Conservation (phyloP, 768 basidiomycete species). For the Mycena albidolilacea region DNA sequence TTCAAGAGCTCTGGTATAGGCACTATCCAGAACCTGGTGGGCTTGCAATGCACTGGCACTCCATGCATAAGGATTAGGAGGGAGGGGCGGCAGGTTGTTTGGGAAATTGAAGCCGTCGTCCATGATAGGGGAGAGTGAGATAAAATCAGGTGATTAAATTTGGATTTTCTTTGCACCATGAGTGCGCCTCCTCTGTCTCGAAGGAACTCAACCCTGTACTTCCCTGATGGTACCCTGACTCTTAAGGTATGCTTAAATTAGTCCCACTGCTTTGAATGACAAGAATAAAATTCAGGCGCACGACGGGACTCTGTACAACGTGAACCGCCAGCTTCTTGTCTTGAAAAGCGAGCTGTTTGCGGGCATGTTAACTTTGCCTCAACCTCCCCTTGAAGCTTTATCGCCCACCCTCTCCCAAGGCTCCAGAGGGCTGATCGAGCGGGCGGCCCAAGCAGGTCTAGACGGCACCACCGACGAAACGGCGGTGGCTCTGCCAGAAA, state of each 20-base stretch:
- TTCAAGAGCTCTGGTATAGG: background rate
- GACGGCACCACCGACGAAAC: background rate
- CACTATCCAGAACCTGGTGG: background rate
- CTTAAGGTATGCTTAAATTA: background rate
- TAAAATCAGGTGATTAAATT: slow-evolving; percentile 12
- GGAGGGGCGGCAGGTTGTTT: background rate
- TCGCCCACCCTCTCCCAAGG: background rate
- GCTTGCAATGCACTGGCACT: slow-evolving; percentile 1
- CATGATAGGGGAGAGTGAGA: background rate
- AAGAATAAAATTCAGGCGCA: background rate
- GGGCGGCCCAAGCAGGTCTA: background rate
- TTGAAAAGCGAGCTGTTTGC: background rate
- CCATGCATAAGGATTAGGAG: background rate
- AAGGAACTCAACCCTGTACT: slow-evolving; percentile 9
- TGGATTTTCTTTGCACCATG: too few relatives aligned
- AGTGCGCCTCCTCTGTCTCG: background rate
- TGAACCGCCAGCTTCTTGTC: background rate
- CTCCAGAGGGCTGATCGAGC: background rate
- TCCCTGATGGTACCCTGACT: slow-evolving; percentile 9
- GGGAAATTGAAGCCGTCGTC: slow-evolving; percentile 3
- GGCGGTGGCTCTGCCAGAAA: background rate
- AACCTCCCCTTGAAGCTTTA: background rate
- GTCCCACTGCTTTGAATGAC: background rate
- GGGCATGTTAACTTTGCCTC: background rate
- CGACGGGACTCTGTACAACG: background rate